Evolutionary conservation across 495 filamentous ascomycete genomes (phyloP).

Genomic region (Margaritispora aquatica): DNA sequence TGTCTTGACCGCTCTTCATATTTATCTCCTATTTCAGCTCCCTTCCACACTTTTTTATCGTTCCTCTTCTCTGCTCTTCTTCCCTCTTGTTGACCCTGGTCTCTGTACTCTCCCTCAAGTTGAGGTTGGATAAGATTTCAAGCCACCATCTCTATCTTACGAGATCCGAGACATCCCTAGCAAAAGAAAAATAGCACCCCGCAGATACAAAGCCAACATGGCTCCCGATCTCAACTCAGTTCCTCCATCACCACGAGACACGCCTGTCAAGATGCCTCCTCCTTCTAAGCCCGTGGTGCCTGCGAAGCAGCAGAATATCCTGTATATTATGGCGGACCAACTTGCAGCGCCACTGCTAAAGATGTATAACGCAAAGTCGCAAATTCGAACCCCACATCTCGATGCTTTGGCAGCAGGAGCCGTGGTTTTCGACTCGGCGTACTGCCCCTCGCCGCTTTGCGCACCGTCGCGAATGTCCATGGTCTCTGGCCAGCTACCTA

Average conservation of each 20-base stretch:
- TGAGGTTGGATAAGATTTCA: neutral
- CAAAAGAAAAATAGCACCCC: neutral
- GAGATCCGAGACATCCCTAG: neutral
- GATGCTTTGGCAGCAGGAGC: constrained; percentile 70
- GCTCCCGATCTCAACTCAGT: constrained; percentile 50
- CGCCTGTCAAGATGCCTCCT: constrained; percentile 7
- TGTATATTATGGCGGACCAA: constrained; percentile 92
- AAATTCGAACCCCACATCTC: constrained; percentile 80
- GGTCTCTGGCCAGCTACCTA: constrained; percentile 80
- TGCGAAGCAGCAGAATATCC: constrained; percentile 57
- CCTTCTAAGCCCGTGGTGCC: constrained; percentile 18
- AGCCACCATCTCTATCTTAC: neutral
- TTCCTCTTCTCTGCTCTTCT: neutral
- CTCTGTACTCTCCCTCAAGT: neutral
- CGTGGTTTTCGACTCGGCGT: constrained; percentile 82
- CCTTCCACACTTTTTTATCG: neutral
- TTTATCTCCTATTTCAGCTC: neutral
- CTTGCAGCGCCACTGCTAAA: constrained; percentile 78
- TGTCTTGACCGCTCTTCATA: neutral
- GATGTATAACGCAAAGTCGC: constrained; percentile 73
- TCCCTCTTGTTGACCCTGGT: neutral
- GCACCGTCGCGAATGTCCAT: constrained; percentile 84
- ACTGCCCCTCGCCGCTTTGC: constrained; percentile 85
- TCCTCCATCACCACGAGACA: constrained; percentile 28
- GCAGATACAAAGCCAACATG: constrained; percentile 28